A percentile compares a stretch with the other conserved stretches of the same genome.
Evolutionary conservation across 805 yeast species (phyloP).

Genomic region (Kluyveromyces lactis): DNA sequence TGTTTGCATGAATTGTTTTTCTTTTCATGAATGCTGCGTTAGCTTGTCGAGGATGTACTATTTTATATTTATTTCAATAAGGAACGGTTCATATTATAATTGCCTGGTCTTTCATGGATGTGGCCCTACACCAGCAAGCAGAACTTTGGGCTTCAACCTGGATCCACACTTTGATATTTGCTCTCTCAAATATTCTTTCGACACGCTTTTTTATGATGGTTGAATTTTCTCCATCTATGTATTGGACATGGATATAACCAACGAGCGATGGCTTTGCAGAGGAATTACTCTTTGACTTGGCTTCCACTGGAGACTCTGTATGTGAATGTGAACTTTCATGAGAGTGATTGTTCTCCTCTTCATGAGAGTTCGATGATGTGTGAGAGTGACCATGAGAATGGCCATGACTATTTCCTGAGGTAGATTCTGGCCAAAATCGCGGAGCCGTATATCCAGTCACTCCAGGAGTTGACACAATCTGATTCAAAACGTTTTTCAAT

Average conservation of each 20-base stretch:
- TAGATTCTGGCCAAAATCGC: constrained; percentile 71
- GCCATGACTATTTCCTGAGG: constrained; percentile 18
- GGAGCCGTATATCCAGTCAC: constrained; percentile 82
- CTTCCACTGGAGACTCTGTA: constrained; percentile 22
- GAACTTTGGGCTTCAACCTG: constrained; percentile 63
- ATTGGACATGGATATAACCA: constrained; percentile 82
- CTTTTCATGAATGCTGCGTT: too few relatives aligned
- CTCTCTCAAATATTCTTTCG: constrained; percentile 41
- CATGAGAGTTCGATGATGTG: constrained; percentile 12
- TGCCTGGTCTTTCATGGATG: constrained; percentile 11
- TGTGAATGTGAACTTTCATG: constrained; percentile 41
- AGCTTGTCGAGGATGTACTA: too few relatives aligned
- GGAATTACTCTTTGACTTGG: constrained; percentile 18
- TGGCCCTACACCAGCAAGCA: constrained; percentile 57
- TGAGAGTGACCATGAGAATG: constrained; percentile 25
- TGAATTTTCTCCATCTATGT: constrained; percentile 53
- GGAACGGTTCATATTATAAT: neutral
- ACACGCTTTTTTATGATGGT: constrained; percentile 53
- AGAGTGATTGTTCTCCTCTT: constrained; percentile 13
- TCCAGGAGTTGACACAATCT: constrained; percentile 64
- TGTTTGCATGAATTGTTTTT: too few relatives aligned
- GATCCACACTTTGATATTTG: constrained; percentile 47
- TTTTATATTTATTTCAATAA: too few relatives aligned
- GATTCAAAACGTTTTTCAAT: constrained; percentile 58
- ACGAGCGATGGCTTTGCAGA: constrained; percentile 35